Evolutionary conservation across 2,329 filamentous ascomycete species (phyloP).

Genomic region (Xylariaceae sp.): DNA sequence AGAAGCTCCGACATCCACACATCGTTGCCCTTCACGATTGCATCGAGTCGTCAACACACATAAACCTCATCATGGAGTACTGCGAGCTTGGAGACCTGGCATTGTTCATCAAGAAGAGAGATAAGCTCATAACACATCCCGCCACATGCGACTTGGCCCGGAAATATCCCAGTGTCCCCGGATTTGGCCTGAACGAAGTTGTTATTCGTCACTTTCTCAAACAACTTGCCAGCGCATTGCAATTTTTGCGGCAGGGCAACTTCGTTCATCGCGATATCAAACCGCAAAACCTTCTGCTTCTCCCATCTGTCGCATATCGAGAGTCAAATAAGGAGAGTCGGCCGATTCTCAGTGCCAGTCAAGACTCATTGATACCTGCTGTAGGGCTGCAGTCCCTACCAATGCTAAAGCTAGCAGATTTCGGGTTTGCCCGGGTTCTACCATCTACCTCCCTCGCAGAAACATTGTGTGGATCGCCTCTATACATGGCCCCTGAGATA

Average conservation of each 20-base stretch:
- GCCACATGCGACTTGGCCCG: constrained; percentile 85
- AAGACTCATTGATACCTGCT: constrained; percentile 74
- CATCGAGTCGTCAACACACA: constrained; percentile 78
- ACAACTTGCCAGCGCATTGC: constrained; percentile 85
- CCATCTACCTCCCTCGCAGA: constrained; percentile 90
- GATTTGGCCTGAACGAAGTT: constrained; percentile 93
- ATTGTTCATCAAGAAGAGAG: constrained; percentile 91
- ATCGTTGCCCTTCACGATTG: constrained; percentile 96
- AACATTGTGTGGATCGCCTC: constrained; percentile 89
- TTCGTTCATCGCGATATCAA: constrained; percentile 97
- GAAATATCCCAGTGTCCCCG: constrained; percentile 81
- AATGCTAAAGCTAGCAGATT: constrained; percentile 97
- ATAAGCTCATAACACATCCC: constrained; percentile 72
- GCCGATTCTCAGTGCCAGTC: constrained; percentile 71
- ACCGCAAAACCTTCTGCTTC: constrained; percentile 88
- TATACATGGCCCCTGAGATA: constrained; percentile 99
- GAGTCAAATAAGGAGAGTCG: constrained; percentile 57
- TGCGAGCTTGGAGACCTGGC: constrained; percentile 93
- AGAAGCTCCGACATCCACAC: constrained; percentile 88
- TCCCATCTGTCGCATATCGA: constrained; percentile 72
- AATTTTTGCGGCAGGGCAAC: constrained; percentile 79
- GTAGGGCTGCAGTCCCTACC: constrained; percentile 80
- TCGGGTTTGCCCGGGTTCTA: constrained; percentile 92
- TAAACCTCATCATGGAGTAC: constrained; percentile 98
- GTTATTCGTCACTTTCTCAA: constrained; percentile 93